Conservation (phyloP, 441 rosid genomes). For the Geranium incanum region DNA sequence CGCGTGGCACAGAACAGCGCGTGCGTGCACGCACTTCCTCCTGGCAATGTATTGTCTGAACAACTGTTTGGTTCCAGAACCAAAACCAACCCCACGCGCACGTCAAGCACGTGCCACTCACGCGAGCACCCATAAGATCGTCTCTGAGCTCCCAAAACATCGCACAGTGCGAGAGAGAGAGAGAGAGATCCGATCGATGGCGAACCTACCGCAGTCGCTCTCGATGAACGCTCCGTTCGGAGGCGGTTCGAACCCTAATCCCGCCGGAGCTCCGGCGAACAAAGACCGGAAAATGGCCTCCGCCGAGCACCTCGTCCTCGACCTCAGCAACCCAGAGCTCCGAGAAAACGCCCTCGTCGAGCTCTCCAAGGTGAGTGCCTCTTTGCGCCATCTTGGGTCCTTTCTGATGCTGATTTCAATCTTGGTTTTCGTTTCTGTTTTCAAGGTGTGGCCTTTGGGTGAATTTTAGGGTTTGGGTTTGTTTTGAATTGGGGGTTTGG, state of each 20-base stretch:
- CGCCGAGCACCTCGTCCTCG: conserved; percentile 90
- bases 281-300: conserved; percentile 92
- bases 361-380: conserved; percentile 62
- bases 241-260: conserved; percentile 23
- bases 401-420: neutral
- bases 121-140: neutral
- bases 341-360: conserved; percentile 94
- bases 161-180: neutral
- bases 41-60: neutral
- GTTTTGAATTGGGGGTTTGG: neutral
- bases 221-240: conserved; percentile 40
- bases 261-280: conserved; percentile 49
- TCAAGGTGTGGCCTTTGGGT: neutral
- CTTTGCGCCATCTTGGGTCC: neutral
- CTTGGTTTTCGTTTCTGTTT: neutral
- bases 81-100: conserved; percentile 17
- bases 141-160: neutral
- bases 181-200: conserved; percentile 19
- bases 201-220: conserved; percentile 43
- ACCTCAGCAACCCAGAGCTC: conserved; percentile 93
- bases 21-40: neutral
- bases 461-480: neutral
- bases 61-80: neutral
- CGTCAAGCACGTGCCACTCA: conserved; percentile 20
- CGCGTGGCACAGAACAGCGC: no score